These are phyloP conservation scores for Tausonia pullulans DNA, from an alignment of 1,284 basidiomycete genomes.

Conservation along the genomic window DNA sequence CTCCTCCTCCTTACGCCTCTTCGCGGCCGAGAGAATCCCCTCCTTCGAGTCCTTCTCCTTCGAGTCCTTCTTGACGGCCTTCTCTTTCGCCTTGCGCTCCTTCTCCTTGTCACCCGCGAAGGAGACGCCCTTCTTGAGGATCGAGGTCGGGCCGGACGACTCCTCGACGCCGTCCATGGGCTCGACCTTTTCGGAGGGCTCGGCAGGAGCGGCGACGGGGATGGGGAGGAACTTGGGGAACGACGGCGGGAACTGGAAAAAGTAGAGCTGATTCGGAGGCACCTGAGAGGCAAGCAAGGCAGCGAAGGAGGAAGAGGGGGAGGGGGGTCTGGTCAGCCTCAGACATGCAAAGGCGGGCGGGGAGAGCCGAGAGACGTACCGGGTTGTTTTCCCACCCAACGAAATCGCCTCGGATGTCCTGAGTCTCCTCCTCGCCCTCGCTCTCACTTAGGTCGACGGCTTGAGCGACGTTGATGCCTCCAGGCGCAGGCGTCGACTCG, in stretches of 20 bases:
- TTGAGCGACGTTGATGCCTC: constrained; percentile 47
- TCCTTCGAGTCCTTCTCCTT: constrained; percentile 18
- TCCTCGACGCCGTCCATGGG: constrained; percentile 23
- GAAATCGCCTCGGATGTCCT: constrained; percentile 76
- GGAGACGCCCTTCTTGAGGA: constrained; percentile 16
- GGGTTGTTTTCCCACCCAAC: constrained; percentile 33
- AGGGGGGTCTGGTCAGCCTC: too few species aligned
- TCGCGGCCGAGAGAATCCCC: background rate
- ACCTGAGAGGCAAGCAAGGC: constrained; percentile 40
- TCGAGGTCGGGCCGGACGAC: constrained; percentile 18
- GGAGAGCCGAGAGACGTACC: constrained; percentile 15
- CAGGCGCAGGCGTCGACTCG: background rate
- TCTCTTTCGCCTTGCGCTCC: constrained; percentile 26
- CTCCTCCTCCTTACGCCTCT: constrained; percentile 4
- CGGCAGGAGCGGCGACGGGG: constrained; percentile 20
- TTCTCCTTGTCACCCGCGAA: constrained; percentile 18
- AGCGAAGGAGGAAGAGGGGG: background rate
- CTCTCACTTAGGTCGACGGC: constrained; percentile 69
- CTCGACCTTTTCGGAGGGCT: constrained; percentile 15
- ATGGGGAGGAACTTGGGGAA: constrained; percentile 59
- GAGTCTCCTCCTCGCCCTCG: constrained; percentile 74
- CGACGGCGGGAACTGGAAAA: constrained; percentile 85
- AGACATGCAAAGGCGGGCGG: too few species aligned
- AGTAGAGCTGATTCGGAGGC: constrained; percentile 60
- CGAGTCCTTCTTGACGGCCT: constrained; percentile 14